Conservation (phyloP, 2,329 filamentous ascomycete genomes). For the Colletotrichum cuscutae region DNA sequence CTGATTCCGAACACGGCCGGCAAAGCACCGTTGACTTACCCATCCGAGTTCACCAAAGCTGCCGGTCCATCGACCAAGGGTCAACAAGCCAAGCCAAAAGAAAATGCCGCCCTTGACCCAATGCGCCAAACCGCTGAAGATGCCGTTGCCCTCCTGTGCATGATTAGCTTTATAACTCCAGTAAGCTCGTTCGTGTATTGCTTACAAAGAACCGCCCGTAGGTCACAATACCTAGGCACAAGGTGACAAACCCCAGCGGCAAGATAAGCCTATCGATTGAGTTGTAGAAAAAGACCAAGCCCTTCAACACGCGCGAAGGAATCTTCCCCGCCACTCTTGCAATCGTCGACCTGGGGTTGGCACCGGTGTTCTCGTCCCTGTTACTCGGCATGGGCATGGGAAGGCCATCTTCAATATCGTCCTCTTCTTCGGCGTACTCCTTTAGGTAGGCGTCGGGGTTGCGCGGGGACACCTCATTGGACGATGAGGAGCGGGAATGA, state of each 20-base stretch:
- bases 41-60: constrained; percentile 91
- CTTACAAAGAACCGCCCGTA: constrained; percentile 88
- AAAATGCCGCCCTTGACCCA: constrained; percentile 96
- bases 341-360: constrained; percentile 55
- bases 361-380: constrained; percentile 47
- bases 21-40: constrained; percentile 54
- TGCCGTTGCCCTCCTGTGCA: constrained; percentile 68
- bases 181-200: constrained; percentile 34
- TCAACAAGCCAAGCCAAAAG: constrained; percentile 91
- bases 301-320: constrained; percentile 65
- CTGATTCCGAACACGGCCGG: not conserved
- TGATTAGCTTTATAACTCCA: not conserved
- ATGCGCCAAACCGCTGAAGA: constrained; percentile 91
- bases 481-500: constrained; percentile 70
- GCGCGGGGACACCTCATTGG: constrained; percentile 52
- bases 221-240: constrained; percentile 78
- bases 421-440: constrained; percentile 62
- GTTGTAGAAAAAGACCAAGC: constrained; percentile 70
- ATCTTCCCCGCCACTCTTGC: constrained; percentile 64
- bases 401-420: constrained; percentile 46
- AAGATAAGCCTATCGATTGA: constrained; percentile 81
- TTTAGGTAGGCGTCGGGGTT: constrained; percentile 39
- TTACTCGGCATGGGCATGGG: constrained; percentile 55
- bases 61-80: constrained; percentile 88
- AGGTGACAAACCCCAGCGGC: constrained; percentile 78